These are phyloP conservation scores for Kickxella alabastrina DNA, from an alignment of 192 early-diverging fungal genomes.

Conservation along the genomic window DNA sequence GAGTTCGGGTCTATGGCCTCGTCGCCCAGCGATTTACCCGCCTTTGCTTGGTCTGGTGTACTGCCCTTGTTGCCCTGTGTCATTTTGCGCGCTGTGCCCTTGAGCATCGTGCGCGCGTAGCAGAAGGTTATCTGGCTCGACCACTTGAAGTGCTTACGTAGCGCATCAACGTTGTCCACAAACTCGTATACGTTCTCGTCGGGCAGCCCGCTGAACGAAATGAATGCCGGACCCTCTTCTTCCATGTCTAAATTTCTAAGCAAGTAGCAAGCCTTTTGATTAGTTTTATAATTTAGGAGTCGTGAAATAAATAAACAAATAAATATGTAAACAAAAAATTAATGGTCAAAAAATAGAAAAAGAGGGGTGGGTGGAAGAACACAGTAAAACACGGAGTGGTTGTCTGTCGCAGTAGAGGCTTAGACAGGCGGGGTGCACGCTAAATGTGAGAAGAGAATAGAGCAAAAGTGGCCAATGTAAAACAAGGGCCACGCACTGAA, in stretches of 20 bases:
- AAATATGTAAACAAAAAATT: background rate
- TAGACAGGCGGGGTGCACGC: too few species aligned
- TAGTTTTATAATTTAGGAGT: background rate
- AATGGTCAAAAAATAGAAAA: background rate
- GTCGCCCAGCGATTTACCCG: slow-evolving; percentile 20
- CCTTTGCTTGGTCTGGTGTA: slow-evolving; percentile 10
- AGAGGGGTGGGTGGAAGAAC: background rate
- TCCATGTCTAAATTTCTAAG: slow-evolving; percentile 17
- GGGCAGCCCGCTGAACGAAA: slow-evolving; percentile 44
- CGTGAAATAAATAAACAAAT: background rate
- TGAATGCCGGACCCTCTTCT: slow-evolving; percentile 50
- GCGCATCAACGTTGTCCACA: slow-evolving; percentile 40
- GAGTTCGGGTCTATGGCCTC: slow-evolving; percentile 44
- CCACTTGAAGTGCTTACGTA: slow-evolving; percentile 53
- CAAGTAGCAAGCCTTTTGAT: background rate
- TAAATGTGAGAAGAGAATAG: too few species aligned
- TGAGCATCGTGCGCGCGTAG: slow-evolving; percentile 50
- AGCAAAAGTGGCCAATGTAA: too few species aligned
- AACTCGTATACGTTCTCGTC: slow-evolving; percentile 44
- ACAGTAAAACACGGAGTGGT: too few species aligned
- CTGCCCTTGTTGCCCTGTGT: slow-evolving; percentile 9
- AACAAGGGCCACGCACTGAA: too few species aligned
- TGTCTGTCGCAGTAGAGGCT: too few species aligned
- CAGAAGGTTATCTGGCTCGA: slow-evolving; percentile 46
- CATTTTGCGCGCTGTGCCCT: slow-evolving; percentile 39